Evolutionary conservation across 345 rosid genomes (phyloP).

Genomic region (Eutrema yunnanense): DNA sequence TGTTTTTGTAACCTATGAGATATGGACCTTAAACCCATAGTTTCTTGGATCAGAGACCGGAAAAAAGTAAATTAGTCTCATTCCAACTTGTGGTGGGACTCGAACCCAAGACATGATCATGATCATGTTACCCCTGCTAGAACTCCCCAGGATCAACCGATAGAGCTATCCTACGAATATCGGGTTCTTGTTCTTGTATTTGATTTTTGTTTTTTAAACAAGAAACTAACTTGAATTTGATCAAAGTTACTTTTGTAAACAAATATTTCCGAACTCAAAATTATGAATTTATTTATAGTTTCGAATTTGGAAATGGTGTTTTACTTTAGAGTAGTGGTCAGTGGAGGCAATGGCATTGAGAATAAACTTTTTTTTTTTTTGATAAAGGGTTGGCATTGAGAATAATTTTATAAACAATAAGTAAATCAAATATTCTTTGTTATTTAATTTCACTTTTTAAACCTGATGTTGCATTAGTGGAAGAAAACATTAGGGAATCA

Average conservation of each 20-base stretch:
- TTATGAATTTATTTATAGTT: not conserved
- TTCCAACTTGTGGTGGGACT: too few species aligned
- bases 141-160: not conserved
- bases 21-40: not conserved
- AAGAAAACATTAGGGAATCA: conserved; percentile 18
- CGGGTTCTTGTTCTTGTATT: not conserved
- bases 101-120: not conserved
- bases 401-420: conserved; percentile 2
- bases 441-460: not conserved
- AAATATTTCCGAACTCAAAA: not conserved
- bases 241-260: not conserved
- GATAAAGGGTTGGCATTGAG: not conserved
- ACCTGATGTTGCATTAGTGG: conserved; percentile 24
- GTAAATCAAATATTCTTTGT: conserved; percentile 6
- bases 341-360: conserved; percentile 7
- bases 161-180: not conserved
- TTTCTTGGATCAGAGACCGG: not conserved
- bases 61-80: not conserved
- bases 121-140: not conserved
- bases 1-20: not conserved
- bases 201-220: not conserved
- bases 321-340: conserved; percentile 10
- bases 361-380: too few species aligned
- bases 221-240: not conserved
- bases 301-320: conserved; percentile 9